phyloP scores from a whole-genome alignment of 257 asterid genomes.

The Penstemon davidsonii region DNA sequence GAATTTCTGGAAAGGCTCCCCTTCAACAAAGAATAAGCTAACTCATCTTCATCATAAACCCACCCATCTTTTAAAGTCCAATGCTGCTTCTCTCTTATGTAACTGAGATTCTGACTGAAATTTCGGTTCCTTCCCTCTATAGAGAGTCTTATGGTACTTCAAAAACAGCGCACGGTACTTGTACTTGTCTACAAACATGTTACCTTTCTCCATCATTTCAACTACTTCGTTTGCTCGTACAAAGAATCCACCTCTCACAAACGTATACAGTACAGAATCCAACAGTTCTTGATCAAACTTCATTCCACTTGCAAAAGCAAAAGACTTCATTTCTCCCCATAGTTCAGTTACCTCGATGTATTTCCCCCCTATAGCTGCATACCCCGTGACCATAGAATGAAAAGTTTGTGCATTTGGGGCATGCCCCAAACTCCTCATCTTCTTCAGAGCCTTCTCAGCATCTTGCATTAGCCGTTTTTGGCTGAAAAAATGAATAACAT shows the following conservation, averaged over 20 bases:
- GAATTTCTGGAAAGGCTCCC: too few relatives aligned
- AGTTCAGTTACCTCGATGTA: slow-evolving; percentile 81
- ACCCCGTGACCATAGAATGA: slow-evolving; percentile 84
- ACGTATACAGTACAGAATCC: slow-evolving; percentile 85
- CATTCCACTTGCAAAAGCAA: slow-evolving; percentile 61
- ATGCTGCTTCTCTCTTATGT: slow-evolving; percentile 79
- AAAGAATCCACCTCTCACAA: slow-evolving; percentile 90
- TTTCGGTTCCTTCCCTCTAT: slow-evolving; percentile 76
- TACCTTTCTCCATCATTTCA: slow-evolving; percentile 72
- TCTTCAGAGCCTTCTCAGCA: slow-evolving; percentile 88
- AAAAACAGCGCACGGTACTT: slow-evolving; percentile 73
- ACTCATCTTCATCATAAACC: slow-evolving; percentile 48
- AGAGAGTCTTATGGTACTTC: slow-evolving; percentile 76
- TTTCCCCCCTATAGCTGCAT: slow-evolving; percentile 82
- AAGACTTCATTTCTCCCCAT: slow-evolving; percentile 93
- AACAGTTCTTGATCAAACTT: slow-evolving; percentile 77
- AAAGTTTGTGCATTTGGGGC: slow-evolving; percentile 85
- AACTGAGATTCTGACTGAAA: slow-evolving; percentile 79
- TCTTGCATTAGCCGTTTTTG: slow-evolving; percentile 85
- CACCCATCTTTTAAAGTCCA: slow-evolving; percentile 79
- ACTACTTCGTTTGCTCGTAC: slow-evolving; percentile 77
- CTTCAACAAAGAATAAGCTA: too few relatives aligned
- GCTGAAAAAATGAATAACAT: slow-evolving; percentile 88
- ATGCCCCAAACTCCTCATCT: slow-evolving; percentile 80
- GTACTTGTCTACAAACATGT: slow-evolving; percentile 83